Conservation (phyloP, 2,329 filamentous ascomycete genomes). For the Aspergillus unguis region DNA sequence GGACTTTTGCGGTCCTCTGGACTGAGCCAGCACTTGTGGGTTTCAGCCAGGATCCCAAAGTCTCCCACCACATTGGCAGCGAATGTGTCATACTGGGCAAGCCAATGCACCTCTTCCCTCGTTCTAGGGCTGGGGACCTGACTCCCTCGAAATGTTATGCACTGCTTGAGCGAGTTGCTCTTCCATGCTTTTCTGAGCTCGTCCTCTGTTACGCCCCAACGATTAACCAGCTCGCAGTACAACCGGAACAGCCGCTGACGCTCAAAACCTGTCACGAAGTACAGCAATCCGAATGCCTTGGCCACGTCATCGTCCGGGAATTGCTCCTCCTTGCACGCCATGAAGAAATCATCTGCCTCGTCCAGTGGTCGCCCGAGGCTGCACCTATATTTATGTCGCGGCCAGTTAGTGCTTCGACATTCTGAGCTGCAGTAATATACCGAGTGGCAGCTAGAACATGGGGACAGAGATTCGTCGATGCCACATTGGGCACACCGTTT, state of each 20-base stretch:
- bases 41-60: neutral
- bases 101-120: neutral
- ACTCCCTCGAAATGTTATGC: neutral
- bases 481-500: neutral
- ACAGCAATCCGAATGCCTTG: neutral
- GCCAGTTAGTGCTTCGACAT: neutral
- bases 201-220: neutral
- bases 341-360: neutral
- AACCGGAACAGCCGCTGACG: neutral
- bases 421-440: neutral
- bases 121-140: neutral
- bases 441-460: neutral
- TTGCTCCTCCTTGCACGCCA: neutral
- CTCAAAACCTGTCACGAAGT: neutral
- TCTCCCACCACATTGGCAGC: neutral
- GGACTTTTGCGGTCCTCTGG: neutral
- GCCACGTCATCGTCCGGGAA: neutral
- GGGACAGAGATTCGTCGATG: neutral
- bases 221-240: neutral
- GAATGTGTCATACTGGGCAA: neutral
- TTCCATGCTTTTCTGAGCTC: neutral
- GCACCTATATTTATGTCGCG: neutral
- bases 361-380: neutral
- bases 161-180: neutral
- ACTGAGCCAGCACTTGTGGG: neutral